phyloP scores from a whole-genome alignment of 2,329 filamentous ascomycete genomes.

The Stemphylium lycopersici region DNA sequence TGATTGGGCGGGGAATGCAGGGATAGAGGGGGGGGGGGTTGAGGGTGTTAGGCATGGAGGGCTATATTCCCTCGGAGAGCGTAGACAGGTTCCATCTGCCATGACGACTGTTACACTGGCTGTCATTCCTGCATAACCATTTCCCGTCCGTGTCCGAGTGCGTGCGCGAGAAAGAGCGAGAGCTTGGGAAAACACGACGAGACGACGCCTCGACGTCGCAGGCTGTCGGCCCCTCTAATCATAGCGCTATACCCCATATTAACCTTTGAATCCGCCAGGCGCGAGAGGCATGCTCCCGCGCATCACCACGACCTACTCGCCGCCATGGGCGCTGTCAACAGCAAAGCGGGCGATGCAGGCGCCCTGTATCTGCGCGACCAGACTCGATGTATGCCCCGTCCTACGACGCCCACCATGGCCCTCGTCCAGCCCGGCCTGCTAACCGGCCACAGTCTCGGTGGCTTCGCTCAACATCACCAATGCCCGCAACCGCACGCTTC shows the following conservation, averaged over 20 bases:
- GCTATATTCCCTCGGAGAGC: background rate
- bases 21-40: too few species aligned
- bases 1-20: slow-evolving; percentile 15
- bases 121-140: slow-evolving; percentile 27
- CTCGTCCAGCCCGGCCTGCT: slow-evolving; percentile 15
- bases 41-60: background rate
- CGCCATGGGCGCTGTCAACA: slow-evolving; percentile 88
- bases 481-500: slow-evolving; percentile 74
- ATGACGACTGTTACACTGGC: slow-evolving; percentile 15
- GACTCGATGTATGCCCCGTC: slow-evolving; percentile 82
- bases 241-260: slow-evolving; percentile 39
- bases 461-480: slow-evolving; percentile 83
- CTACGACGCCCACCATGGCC: background rate
- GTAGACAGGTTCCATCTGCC: slow-evolving; percentile 2
- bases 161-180: background rate
- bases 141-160: background rate
- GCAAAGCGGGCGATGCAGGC: slow-evolving; percentile 78
- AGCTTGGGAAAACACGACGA: background rate
- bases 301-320: slow-evolving; percentile 31
- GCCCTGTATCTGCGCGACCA: slow-evolving; percentile 88
- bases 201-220: slow-evolving; percentile 5
- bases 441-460: slow-evolving; percentile 73
- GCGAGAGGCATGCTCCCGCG: slow-evolving; percentile 37
- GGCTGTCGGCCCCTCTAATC: slow-evolving; percentile 25
- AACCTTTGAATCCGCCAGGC: slow-evolving; percentile 21